Evolutionary conservation across 352 stramenopile genomes (phyloP), one percentile per base, ranked within the genome.

Genomic region (Globisporangium polare): DNA sequence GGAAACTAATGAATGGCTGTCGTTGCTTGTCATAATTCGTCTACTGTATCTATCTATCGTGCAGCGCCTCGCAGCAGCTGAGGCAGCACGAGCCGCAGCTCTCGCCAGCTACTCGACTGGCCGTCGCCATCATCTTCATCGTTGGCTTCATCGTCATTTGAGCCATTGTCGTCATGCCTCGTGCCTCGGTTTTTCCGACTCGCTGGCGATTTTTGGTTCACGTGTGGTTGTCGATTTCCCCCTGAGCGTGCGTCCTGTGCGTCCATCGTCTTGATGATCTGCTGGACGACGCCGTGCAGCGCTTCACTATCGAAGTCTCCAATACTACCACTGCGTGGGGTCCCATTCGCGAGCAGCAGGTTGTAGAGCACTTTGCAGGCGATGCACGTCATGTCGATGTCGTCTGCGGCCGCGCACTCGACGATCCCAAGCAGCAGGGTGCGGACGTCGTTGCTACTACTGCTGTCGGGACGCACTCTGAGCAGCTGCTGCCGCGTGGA

Each of bases 341-440:
- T 45, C 10, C 70, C 58, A 35, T 66, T 75, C 5, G 59, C 49
- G 4, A 90, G 42, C 22, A 92, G 60, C n/a, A 97, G 53, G 54
- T 97, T 96, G 69, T 87, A 93, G 2, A 97, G 72, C 22, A 80
- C 78, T 65, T 97, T 94, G 57, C 78, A 85, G 1, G 80, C 75
- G n/a, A 96, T 82, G 4, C 81, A 76, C 41, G 78, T 80, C 78
- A 96, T 87, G 8, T 84, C 74, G 7, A 86, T 46, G 52, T 96
- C 86, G 29, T 90, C 73, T 0, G 74, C 58, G 0, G 71, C 86
- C 0, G 81, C 79, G 56, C 69, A 79, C 54, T 91, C 73, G 6
- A 94, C 67, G 46, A 89, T 65, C 3, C 69, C 71, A 0, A 78
- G 56, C 10, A 97, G 62, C 33, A 85, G 31, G 2, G 52, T 69